Evolutionary conservation across 148 eudicot genomes (phyloP).

Genomic region (Vaccinium macrocarpon): DNA sequence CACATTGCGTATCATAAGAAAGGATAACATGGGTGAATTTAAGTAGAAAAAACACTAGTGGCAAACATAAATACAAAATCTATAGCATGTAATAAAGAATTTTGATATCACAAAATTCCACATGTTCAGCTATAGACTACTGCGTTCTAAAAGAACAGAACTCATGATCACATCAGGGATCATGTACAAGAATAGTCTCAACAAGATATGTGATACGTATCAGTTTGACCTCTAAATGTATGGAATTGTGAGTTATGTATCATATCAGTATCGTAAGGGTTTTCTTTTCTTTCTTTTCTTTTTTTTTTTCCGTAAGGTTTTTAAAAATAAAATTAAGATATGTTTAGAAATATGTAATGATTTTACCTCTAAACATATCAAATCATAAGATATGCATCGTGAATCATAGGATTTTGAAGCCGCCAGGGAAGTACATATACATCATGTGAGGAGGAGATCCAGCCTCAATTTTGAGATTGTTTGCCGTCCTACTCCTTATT

Average conservation of each 20-base stretch:
- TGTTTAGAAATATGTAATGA: neutral
- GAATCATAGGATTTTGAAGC: neutral
- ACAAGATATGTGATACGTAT: neutral
- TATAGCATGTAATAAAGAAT: neutral
- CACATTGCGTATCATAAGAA: neutral
- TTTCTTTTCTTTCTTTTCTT: too few species aligned
- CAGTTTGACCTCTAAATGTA: neutral
- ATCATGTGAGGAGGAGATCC: neutral
- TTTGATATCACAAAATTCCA: neutral
- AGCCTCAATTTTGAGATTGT: constrained; percentile 3
- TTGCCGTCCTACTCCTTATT: neutral
- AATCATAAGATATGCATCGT: neutral
- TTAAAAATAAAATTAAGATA: neutral
- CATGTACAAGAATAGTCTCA: neutral
- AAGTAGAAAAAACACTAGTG: neutral
- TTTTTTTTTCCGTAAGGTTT: neutral
- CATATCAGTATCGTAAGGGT: neutral
- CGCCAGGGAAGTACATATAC: too few species aligned
- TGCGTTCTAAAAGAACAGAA: too few species aligned
- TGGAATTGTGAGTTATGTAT: neutral
- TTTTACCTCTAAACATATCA: neutral
- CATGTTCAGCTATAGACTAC: neutral
- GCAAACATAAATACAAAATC: neutral
- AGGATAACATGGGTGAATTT: neutral
- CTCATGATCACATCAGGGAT: neutral